Conservation (phyloP, 441 rosid species). For the Syzygium malaccense region DNA sequence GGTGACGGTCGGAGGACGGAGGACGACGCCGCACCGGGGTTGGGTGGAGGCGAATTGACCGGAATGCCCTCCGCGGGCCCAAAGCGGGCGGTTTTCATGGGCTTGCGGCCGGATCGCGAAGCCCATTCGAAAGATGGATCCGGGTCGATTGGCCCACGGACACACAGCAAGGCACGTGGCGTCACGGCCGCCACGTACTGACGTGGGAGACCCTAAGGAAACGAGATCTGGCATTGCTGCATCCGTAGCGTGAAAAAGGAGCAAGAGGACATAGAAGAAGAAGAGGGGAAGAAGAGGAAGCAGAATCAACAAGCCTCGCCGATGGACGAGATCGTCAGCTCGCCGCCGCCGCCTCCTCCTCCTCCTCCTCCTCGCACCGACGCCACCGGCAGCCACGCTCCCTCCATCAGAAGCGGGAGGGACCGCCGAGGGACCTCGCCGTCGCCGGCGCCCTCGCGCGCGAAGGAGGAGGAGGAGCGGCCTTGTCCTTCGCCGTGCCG, state of each 20-base stretch:
- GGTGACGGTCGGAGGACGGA: slow-evolving; percentile 2
- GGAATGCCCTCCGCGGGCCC: slow-evolving; percentile 14
- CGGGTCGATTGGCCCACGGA: too few relatives aligned
- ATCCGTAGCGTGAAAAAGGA: too few relatives aligned
- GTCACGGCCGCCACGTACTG: too few relatives aligned
- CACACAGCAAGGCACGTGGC: too few relatives aligned
- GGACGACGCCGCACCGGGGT: background rate
- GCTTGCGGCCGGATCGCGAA: background rate
- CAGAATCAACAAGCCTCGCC: background rate
- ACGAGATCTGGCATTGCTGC: too few relatives aligned
- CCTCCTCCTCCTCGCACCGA: background rate
- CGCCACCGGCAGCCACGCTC: background rate
- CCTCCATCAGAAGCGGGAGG: slow-evolving; percentile 4
- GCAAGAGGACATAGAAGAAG: too few relatives aligned
- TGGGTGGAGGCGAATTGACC: slow-evolving; percentile 5
- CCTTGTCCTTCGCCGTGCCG: slow-evolving; percentile 28
- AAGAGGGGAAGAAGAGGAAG: background rate
- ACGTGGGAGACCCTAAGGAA: too few relatives aligned
- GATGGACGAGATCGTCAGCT: slow-evolving; percentile 16
- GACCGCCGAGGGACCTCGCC: too few relatives aligned
- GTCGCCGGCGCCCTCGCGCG: slow-evolving; percentile 14
- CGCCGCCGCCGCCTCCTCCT: background rate
- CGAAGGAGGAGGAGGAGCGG: slow-evolving; percentile 20
- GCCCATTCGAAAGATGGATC: background rate
- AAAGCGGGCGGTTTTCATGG: background rate